Evolutionary conservation across 208 protist species (phyloP).

Genomic region (Crithidia brevicula): DNA sequence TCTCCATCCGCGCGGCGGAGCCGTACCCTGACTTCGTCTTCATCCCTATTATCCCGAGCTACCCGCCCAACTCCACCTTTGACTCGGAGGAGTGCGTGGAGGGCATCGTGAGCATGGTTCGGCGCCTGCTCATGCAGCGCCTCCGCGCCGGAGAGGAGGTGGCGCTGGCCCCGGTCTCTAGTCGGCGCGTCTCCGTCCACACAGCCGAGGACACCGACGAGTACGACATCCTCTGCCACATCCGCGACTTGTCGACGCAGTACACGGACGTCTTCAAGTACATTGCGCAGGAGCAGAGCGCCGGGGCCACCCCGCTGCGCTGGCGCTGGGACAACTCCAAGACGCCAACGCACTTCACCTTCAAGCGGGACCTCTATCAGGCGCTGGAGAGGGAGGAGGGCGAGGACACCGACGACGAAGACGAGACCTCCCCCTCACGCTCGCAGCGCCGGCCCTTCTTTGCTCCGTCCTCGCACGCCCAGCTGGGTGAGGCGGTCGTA

Average conservation of each 20-base stretch:
- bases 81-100: slow-evolving; percentile 46
- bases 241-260: slow-evolving; percentile 26
- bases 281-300: slow-evolving; percentile 35
- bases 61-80: slow-evolving; percentile 45
- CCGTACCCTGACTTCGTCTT: slow-evolving; percentile 52
- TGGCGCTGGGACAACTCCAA: slow-evolving; percentile 57
- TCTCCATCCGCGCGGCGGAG: slow-evolving; percentile 36
- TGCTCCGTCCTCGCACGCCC: slow-evolving; percentile 14
- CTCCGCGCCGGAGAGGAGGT: slow-evolving; percentile 43
- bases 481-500: slow-evolving; percentile 24
- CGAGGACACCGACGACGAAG: slow-evolving; percentile 39
- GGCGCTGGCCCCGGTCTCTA: slow-evolving; percentile 32
- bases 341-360: slow-evolving; percentile 50
- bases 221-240: slow-evolving; percentile 45
- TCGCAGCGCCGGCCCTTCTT: slow-evolving; percentile 16
- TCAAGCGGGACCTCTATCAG: slow-evolving; percentile 41
- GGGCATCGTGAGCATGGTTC: slow-evolving; percentile 46
- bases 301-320: slow-evolving; percentile 34
- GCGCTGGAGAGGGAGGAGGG: slow-evolving; percentile 42
- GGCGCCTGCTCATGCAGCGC: slow-evolving; percentile 48
- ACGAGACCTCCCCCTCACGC: slow-evolving; percentile 25
- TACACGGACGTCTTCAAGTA: slow-evolving; percentile 50
- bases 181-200: slow-evolving; percentile 12
- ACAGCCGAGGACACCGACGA: slow-evolving; percentile 35
- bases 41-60: slow-evolving; percentile 48